Conservation (phyloP, 2,329 filamentous ascomycete genomes). For the Trichoderma sp. region DNA sequence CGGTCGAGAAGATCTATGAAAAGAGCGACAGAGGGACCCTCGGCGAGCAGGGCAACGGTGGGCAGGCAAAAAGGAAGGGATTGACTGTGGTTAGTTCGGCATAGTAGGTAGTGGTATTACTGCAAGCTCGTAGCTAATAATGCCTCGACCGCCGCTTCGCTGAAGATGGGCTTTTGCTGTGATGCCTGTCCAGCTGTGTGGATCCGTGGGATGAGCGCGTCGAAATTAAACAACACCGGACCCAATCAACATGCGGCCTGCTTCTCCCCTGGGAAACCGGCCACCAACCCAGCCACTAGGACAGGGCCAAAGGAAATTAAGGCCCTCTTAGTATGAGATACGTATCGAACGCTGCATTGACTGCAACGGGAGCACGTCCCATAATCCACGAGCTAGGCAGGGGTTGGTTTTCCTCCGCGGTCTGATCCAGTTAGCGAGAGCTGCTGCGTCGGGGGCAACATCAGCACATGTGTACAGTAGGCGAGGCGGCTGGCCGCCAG, state of each 20-base stretch:
- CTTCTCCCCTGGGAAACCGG: conserved; percentile 29
- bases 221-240: conserved; percentile 32
- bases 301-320: conserved; percentile 25
- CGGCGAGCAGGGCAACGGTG: conserved; percentile 13
- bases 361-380: conserved; percentile 10
- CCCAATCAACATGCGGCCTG: conserved; percentile 33
- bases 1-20: conserved; percentile 21
- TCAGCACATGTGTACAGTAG: neutral
- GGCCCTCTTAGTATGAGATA: conserved; percentile 18
- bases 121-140: conserved; percentile 14
- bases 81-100: conserved; percentile 17
- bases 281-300: conserved; percentile 23
- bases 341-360: conserved; percentile 21
- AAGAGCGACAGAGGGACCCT: conserved; percentile 20
- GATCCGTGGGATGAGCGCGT: conserved; percentile 25
- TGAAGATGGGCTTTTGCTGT: conserved; percentile 17
- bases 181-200: conserved; percentile 19
- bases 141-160: conserved; percentile 24
- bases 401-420: neutral
- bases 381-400: conserved; percentile 8
- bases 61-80: conserved; percentile 27
- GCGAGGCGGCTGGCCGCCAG: neutral
- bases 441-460: conserved; percentile 1
- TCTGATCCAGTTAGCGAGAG: neutral
- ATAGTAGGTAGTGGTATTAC: neutral